Evolutionary conservation across 108 stramenopile species (phyloP).

Genomic region (Chaetoceros muelleri): DNA sequence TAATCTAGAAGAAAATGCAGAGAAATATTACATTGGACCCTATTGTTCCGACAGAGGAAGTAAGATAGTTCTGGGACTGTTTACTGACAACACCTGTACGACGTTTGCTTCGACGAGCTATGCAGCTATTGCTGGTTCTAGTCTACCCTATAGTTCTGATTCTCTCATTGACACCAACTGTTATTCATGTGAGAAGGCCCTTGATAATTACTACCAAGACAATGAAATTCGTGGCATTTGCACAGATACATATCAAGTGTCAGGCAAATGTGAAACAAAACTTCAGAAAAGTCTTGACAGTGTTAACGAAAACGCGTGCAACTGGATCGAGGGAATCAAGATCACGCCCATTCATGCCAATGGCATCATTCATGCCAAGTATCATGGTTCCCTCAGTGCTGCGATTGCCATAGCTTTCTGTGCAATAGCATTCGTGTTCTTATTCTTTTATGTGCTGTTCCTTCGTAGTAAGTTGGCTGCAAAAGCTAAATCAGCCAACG

Average conservation of each 20-base stretch:
- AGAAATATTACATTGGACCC: slow-evolving; percentile 69
- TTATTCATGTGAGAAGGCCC: slow-evolving; percentile 24
- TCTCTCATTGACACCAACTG: slow-evolving; percentile 50
- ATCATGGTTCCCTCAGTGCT: background rate
- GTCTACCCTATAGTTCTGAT: slow-evolving; percentile 41
- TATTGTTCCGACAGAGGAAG: slow-evolving; percentile 81
- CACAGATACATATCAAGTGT: slow-evolving; percentile 38
- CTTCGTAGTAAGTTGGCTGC: background rate
- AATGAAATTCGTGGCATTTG: slow-evolving; percentile 47
- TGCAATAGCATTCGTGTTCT: background rate
- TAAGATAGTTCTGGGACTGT: slow-evolving; percentile 64
- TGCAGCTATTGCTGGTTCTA: slow-evolving; percentile 16
- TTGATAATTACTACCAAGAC: slow-evolving; percentile 13
- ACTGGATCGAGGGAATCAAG: slow-evolving; percentile 80
- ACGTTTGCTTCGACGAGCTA: slow-evolving; percentile 36
- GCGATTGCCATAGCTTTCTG: background rate
- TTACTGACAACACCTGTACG: slow-evolving; percentile 73
- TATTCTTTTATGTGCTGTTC: background rate
- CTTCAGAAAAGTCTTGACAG: slow-evolving; percentile 45
- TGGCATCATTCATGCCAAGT: slow-evolving; percentile 49
- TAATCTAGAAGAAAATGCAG: slow-evolving; percentile 16
- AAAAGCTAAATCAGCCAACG: too few species aligned
- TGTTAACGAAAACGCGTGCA: slow-evolving; percentile 70
- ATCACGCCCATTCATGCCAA: slow-evolving; percentile 42
- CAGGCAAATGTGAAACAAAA: slow-evolving; percentile 75